phyloP scores from a whole-genome alignment of 179 eudicot genomes.

The Beta lomatogona region DNA sequence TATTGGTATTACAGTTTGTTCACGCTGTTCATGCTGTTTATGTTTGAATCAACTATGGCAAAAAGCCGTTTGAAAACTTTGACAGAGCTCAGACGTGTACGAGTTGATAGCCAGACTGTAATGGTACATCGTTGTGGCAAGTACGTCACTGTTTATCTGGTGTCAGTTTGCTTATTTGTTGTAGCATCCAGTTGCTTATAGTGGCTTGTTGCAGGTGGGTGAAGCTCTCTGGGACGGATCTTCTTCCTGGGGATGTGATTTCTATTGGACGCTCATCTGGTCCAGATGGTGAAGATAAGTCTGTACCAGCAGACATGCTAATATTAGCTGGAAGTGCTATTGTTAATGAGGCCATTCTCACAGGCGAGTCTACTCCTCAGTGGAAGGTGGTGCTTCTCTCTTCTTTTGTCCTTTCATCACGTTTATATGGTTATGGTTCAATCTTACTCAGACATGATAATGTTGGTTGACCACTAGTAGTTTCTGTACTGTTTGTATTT shows the following conservation, averaged over 20 bases:
- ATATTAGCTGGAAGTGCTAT: slow-evolving; percentile 91
- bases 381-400: slow-evolving; percentile 76
- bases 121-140: slow-evolving; percentile 97
- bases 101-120: slow-evolving; percentile 85
- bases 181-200: slow-evolving; percentile 24
- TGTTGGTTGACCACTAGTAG: no score
- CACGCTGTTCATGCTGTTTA: slow-evolving; percentile 90
- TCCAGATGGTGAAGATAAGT: slow-evolving; percentile 87
- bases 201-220: slow-evolving; percentile 66
- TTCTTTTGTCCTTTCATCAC: background rate
- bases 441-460: background rate
- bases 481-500: no score
- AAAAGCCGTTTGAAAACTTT: slow-evolving; percentile 94
- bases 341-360: slow-evolving; percentile 95
- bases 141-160: slow-evolving; percentile 48
- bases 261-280: slow-evolving; percentile 89
- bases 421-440: background rate
- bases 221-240: slow-evolving; percentile 84
- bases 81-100: slow-evolving; percentile 94
- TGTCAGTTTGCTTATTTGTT: slow-evolving; percentile 13
- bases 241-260: slow-evolving; percentile 98
- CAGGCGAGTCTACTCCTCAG: slow-evolving; percentile 99
- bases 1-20: slow-evolving; percentile 98
- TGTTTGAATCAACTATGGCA: slow-evolving; percentile 99
- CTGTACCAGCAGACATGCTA: slow-evolving; percentile 98